Base-by-base conservation (phyloP, 2,329 filamentous ascomycete species). In the Pochonia chlamydosporia region DNA sequence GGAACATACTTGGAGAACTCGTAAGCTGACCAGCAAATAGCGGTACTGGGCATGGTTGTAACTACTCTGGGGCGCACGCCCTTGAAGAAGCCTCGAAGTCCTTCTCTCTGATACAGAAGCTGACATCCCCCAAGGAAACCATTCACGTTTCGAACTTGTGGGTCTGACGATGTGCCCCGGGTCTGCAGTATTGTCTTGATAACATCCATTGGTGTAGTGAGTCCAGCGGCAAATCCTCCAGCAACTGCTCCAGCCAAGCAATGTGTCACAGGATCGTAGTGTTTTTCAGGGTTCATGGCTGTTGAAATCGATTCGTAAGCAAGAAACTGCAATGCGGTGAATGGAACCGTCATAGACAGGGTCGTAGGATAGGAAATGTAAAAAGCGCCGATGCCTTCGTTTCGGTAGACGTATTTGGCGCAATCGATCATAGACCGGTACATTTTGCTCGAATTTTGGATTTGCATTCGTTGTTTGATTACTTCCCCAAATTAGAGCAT, bases 401-500 rank as follows among this genome's bases (percentile, higher is more conserved):
- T 85, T 59, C 78, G 82, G 71, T 96, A 96, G 51, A 99, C 86
- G 56, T 89, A 85, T 63, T 78, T 82, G 48, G 92, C 92, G 74
- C 93, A 99, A 63, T 96, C 86, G 48, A 78, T 65, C 70, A 97
- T 85, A 20, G 87, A 90, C 59, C 84, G 85, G 72, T 97, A 96
- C 72, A 85, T 82, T 57, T 79, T 81, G 56, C 84, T 83, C n/a
- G 92, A 97, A 61, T 93, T 87, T 65, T 96, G 89, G 50, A 99
- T 87, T 69, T 99, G 93, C 93, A 99, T 99, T 59, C 93, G 88
- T 69, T 99, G 93, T 72, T 99, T 99, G 74, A 99, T 96, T 52
- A 99, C 93, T 96, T 25, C 33, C 3, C 5, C 9, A 5, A 23
- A 13, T 50, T 30, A 48, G 42, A 43, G 9, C 31, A 14, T 23